Base-by-base conservation (phyloP, 495 filamentous ascomycete species). In the Cercophora samala region DNA sequence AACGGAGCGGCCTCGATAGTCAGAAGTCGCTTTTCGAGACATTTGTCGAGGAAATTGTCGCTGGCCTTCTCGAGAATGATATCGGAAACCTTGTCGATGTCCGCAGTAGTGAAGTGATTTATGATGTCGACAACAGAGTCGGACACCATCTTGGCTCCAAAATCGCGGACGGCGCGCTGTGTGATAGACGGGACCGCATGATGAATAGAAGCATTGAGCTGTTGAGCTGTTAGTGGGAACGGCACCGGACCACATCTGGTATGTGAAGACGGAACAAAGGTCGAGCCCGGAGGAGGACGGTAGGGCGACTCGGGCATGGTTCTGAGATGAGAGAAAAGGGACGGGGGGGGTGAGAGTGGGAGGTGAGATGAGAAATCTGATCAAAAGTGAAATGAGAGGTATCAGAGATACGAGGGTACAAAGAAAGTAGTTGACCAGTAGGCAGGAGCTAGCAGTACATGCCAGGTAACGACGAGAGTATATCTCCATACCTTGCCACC, bases 191-290 rank as follows among this genome's bases (percentile, higher is more conserved):
- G 72, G 25, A 69, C 64, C 2, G 79, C 74, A 55, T 81, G 79
- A 32, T 81, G 80, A 17, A 82, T 82, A 13, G 78, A 73, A 5
- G 81, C 80, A 63, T 84, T 83, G 21, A 82, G 69, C 82, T 84
- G 68, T 13, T 25, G 13, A 19, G 19, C 19, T 4, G 68, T 75
- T 67, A 74, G 71, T 21, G 18, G 29, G n/a, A 18, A 60, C 18
- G 58, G 58, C 23, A 13, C 19, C 54, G 18, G 8, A 9, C 19
- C 54, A 58, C 18, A 15, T 18, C 6, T 46, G 9, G 3, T 46
- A 11, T 11, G 37, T 13, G 37, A 46, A 11, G 15, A 3, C 37
- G 37, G 15, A 9, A 17, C 9, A 17, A 46, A 11, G 15, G 37
- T 46, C 37, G 37, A 11, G 37, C 37, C 37, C 3, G n/a, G 53